These are phyloP conservation scores for Rosa persica DNA, from an alignment of 306 rosid species.

Conservation along the genomic window DNA sequence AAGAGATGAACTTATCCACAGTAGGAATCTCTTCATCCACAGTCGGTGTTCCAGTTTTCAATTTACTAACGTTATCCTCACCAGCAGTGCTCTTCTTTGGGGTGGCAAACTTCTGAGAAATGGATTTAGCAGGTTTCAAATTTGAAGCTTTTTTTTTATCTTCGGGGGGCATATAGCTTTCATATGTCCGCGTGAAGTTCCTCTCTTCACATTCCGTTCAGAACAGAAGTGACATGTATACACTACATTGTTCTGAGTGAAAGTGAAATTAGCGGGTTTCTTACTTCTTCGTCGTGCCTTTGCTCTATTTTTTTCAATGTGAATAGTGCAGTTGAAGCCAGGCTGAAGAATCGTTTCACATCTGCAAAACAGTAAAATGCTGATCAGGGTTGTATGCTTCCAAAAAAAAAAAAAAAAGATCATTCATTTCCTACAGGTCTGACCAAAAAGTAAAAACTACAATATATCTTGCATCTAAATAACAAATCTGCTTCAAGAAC, in stretches of 20 bases:
- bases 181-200: constrained; percentile 55
- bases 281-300: constrained; percentile 37
- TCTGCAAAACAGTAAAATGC: constrained; percentile 39
- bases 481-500: neutral
- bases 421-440: neutral
- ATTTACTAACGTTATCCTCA: constrained; percentile 27
- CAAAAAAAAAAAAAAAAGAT: neutral
- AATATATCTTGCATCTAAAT: neutral
- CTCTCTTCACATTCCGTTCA: constrained; percentile 58
- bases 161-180: constrained; percentile 48
- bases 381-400: neutral
- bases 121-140: constrained; percentile 24
- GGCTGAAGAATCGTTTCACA: constrained; percentile 80
- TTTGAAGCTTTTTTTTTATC: constrained; percentile 31
- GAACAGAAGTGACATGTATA: constrained; percentile 68
- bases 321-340: constrained; percentile 61
- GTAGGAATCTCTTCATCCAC: neutral
- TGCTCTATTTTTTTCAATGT: constrained; percentile 55
- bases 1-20: constrained; percentile 7
- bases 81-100: constrained; percentile 23
- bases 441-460: too few species aligned
- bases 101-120: constrained; percentile 13
- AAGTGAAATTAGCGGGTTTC: constrained; percentile 30
- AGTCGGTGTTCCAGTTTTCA: neutral
- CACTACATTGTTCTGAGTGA: constrained; percentile 54